Evolutionary conservation across 768 basidiomycete species (phyloP), one percentile per base, ranked within the genome.

Genomic region (Tulasnella sp.): DNA sequence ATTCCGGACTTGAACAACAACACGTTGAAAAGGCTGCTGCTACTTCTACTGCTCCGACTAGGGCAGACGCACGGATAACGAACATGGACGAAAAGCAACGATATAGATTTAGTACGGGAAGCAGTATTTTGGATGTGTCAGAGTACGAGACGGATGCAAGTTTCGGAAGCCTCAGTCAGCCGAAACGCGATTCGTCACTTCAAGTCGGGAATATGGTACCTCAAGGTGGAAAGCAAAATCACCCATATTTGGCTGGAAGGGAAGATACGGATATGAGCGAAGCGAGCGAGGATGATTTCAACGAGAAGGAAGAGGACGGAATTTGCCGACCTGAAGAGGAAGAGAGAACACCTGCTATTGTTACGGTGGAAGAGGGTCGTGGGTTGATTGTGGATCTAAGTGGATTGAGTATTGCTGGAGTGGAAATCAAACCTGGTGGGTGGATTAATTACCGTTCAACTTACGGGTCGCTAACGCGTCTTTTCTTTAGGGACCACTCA

Each of bases 401-500:
- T 53, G 77, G 74, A 40, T n/a, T 24, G 63, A 71, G 53, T 72
- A 69, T 84, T 45, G 63, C 66, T 4, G 74, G 81, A 47, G 69
- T 89, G 15, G 73, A 79, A 45, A 75, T 83, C 29, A 75, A 77
- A 49, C 71, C 79, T 60, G 91, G 90, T 92, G 62, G 59, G 80
- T 58, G 16, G 25, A 20, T 15, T 37, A 3, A 24, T 37, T 42
- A 34, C 29, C 24, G 42, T 39, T 12, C 34, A 40, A 1, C 10
- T 44, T 29, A 54, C 44, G 24, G 24, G 16, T 45, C 25, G 42
- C 50, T 53, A 12, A 33, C 19, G 27, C 16, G 10, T 24, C 44
- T 24, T 39, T 34, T 37, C 1, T n/a, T 40, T 60, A 96, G 93
- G 83, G 15, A 90, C 90, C 16, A 99, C 93, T 0, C 93, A 99